A percentile compares a stretch with the other conserved stretches of the same genome.
Evolutionary conservation across 2,329 filamentous ascomycete species (phyloP).

Genomic region (Trichophyton mentagrophytes): DNA sequence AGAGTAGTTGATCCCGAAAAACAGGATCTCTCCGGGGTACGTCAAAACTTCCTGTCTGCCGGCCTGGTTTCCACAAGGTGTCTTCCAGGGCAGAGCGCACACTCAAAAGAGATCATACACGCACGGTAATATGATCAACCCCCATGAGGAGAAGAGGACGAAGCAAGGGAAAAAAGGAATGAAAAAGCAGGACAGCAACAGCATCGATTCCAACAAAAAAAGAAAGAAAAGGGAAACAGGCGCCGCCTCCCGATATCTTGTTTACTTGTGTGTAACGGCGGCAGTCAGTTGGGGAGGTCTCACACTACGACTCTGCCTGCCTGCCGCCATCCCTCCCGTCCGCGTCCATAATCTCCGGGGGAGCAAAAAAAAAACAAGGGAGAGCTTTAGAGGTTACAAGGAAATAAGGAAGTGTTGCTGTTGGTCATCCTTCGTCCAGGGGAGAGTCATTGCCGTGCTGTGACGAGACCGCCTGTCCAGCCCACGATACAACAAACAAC

Average conservation of each 20-base stretch:
- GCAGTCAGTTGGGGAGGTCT: constrained; percentile 1
- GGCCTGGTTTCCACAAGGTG: too few relatives aligned
- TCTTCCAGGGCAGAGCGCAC: too few relatives aligned
- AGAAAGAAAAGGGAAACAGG: background rate
- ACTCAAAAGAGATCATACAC: too few relatives aligned
- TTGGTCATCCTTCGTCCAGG: background rate
- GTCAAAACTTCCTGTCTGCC: too few relatives aligned
- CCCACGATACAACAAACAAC: background rate
- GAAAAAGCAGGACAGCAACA: background rate
- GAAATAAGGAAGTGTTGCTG: background rate
- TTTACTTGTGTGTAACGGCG: constrained; percentile 6
- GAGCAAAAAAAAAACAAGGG: background rate
- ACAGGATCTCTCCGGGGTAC: background rate
- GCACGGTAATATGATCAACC: background rate
- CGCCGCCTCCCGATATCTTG: constrained; percentile 7
- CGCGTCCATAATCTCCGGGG: background rate
- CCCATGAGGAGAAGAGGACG: background rate
- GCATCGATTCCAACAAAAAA: background rate
- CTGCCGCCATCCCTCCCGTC: background rate
- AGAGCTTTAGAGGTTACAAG: background rate
- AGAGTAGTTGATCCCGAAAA: background rate
- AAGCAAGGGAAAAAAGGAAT: background rate
- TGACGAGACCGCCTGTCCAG: constrained; percentile 3
- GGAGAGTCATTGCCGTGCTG: background rate
- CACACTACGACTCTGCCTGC: background rate